Base-by-base conservation (phyloP, 1,139 yeast species). In the Saccharomyces hybrid region DNA sequence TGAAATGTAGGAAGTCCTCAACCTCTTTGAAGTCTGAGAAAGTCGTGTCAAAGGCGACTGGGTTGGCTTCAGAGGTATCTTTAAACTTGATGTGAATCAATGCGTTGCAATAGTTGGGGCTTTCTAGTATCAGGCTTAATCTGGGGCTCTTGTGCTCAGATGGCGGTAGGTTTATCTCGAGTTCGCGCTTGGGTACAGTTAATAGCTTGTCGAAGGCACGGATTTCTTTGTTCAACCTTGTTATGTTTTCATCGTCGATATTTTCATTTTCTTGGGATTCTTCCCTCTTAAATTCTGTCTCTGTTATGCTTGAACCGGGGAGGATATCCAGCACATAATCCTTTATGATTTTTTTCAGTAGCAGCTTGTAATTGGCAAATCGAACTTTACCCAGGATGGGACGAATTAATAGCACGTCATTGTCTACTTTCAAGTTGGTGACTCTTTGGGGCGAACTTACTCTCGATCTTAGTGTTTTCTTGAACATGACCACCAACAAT, bases 391-490 rank as follows among this genome's bases (percentile, higher is more conserved):
- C 71, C 23, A 69, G 55, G 2, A 69, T 61, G 19, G 72, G 71
- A 51, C 69, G 64, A 38, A 69, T 55, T 19, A 69, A 57, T 14
- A 69, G 51, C 2, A 66, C 54, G 46, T 66, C 67, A 32, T 32
- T 13, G 38, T 32, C 38, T 13, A 5, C 38, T 25, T 57, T 57
- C 3, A 59, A 62, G 9, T 44, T 38, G n/a, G 52, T 49, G 47
- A 54, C 52, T 29, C 53, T 49, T 26, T 46, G 52, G 1, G 57
- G 26, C 1, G 60, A 55, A 1, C 57, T 52, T 41, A 66, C 55
- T 51, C 60, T 61, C 46, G 60, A 56, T 52, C 56, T 61, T 62
- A 70, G 19, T 68, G 72, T 75, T 77, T 71, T 75, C 78, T 83
- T 76, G 78, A 68, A 71, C 57, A 70, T 70, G 14, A 71, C 64